Evolutionary conservation across 108 stramenopile genomes (phyloP).

Genomic region (Licmophora abbreviata): DNA sequence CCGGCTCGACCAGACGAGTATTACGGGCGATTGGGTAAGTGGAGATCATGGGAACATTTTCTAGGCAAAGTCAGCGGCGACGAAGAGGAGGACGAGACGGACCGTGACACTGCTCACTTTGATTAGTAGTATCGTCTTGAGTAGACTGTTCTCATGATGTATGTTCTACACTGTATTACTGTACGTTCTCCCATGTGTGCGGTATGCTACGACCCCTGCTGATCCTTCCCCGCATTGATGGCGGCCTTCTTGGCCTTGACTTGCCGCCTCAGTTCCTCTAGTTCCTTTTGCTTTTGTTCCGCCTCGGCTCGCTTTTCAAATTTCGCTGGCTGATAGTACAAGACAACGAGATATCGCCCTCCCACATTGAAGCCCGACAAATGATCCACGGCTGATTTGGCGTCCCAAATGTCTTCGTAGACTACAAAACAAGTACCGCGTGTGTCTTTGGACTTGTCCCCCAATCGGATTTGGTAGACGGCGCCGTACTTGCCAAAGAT

Average conservation of each 20-base stretch:
- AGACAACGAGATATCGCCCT: slow-evolving; percentile 91
- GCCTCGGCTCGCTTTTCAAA: slow-evolving; percentile 54
- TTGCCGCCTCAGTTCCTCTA: slow-evolving; percentile 86
- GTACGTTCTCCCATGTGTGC: neutral
- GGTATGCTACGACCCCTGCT: neutral
- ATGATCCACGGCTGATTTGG: slow-evolving; percentile 95
- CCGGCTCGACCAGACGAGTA: slow-evolving; percentile 72
- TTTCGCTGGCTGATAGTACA: slow-evolving; percentile 93
- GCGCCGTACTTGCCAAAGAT: slow-evolving; percentile 99
- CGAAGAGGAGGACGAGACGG: too few species aligned
- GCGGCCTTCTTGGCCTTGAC: slow-evolving; percentile 55
- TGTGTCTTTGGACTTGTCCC: slow-evolving; percentile 80
- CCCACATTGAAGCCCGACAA: slow-evolving; percentile 97
- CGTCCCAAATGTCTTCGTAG: slow-evolving; percentile 95
- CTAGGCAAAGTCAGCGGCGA: slow-evolving; percentile 20
- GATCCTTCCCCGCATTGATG: neutral
- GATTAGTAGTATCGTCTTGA: too few species aligned
- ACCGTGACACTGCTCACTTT: too few species aligned
- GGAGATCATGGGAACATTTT: slow-evolving; percentile 74
- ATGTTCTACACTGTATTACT: neutral
- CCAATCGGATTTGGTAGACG: slow-evolving; percentile 92
- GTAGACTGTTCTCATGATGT: too few species aligned
- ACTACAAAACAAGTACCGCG: slow-evolving; percentile 97
- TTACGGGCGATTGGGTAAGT: slow-evolving; percentile 52
- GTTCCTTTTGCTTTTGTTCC: slow-evolving; percentile 84